Evolutionary conservation across 2,329 filamentous ascomycete genomes (phyloP), one percentile per base, ranked within the genome.

Genomic region (Chaetomiaceae sp.): DNA sequence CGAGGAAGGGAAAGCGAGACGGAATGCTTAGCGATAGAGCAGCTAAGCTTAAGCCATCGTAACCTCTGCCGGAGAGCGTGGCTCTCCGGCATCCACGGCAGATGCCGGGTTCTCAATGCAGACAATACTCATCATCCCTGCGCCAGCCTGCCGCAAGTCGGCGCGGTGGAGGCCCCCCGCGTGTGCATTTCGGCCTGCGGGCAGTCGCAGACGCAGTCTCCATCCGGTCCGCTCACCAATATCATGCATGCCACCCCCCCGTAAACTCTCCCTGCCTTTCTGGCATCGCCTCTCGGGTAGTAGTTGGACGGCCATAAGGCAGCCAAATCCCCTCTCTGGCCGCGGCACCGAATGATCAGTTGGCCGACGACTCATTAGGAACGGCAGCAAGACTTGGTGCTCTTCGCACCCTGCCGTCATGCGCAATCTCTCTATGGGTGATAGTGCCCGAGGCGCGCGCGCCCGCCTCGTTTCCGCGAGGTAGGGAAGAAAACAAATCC

Each of bases 401-500:
- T 20, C 18, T 17, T 26, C 5, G 22, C 34, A 29, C 5, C 33
- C 42, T 45, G 47, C 33, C 47, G 42, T 26, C 11, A 18, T 42
- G 47, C 47, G 47, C 47, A 49, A 49, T 42, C 42, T 46, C 38
- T 50, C 48, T 50, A 47, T 47, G 44, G 44, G 29, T n/a, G 14
- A 29, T 37, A 45, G 24, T 32, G 19, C 18, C 35, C 36, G 30
- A 38, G 35, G 34, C 35, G 18, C 35, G 18, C 12, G 14, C 29
- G 10, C 14, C 17, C 24, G 17, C 27, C 35, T 45, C 36, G 9
- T 14, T 15, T 37, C 27, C 42, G 11, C 24, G 18, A 14, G 9
- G 24, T 3, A 34, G 17, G 26, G 32, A 45, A 26, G 22, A 33
- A 24, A 39, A 30, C 12, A 37, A 37, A 37, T 36, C 9, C 2